Base-by-base conservation (phyloP, 495 filamentous ascomycete genomes). In the Penicillium alfredii region DNA sequence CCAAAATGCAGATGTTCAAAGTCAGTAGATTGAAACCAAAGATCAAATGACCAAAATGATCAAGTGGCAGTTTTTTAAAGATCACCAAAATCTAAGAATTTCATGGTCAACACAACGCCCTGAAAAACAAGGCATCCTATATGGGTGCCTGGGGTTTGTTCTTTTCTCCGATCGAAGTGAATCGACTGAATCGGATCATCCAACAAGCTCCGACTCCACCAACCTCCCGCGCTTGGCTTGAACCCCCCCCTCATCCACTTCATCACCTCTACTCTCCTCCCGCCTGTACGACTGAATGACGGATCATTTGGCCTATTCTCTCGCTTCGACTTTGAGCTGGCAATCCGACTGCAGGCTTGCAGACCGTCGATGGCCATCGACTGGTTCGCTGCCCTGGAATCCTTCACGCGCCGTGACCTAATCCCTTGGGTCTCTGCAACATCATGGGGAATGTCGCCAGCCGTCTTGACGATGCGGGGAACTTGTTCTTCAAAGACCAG, bases 391-490 rank as follows among this genome's bases (percentile, higher is more conserved):
- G 42, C 51, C 49, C 51, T 51, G 52, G 51, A 52, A 42, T 43
- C 47, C 36, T 42, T 51, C 41, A 57, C 54, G 44, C 51, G 53
- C 55, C 44, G 56, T 56, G 45, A 60, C 44, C 44, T 54, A 43
- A 55, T 41, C 27, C 34, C 23, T 43, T 24, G 30, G 49, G 21
- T 29, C 41, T 21, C 45, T 30, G 38, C 42, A 47, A 39, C 56
- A 64, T 52, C 48, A 98, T 98, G 92, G 92, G 92, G 44, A 88
- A 84, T 71, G 83, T 97, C 61, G 83, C 76, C 62, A 96, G 89
- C 71, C 82, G 80, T 62, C 80, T 81, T 45, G 90, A 96, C 54
- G 89, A 95, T 64, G 83, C 84, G 55, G 75, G 81, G 45, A 71
- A 74, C 51, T 64, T 96, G 60, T 88, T 83, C 58, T 73, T 96